Evolutionary conservation across 768 basidiomycete genomes (phyloP), one percentile per base, ranked within the genome.

Genomic region (Saitozyma podzolica): DNA sequence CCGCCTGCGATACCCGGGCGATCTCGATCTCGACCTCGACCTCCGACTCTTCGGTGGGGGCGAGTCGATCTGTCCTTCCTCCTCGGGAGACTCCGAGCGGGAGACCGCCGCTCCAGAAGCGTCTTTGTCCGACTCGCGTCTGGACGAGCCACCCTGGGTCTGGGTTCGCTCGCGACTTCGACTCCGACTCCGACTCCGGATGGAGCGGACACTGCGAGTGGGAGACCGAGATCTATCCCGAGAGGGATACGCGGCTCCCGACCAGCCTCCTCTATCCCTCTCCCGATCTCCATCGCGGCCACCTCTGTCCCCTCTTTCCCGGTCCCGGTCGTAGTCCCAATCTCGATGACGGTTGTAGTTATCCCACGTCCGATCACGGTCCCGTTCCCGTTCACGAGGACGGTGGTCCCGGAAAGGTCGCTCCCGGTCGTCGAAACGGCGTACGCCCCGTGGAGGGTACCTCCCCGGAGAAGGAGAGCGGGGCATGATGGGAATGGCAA

Each of bases 391-490:
- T 9, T 20, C 40, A 11, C 54, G 57, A 19, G 45, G 57, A 13
- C 19, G n/a, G 45, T 41, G n/a, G 45, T 41, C 6, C 41, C 50
- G 39, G 39, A 40, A 39, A 10, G 40, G 14, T 10, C 16, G 8
- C 6, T 63, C 55, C n/a, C 50, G 37, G 42, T 47, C 14, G 9
- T 11, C 40, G 8, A 40, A 14, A 2, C 19, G 10, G 19, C 52
- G 52, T 9, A 16, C 50, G n/a, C 58, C 41, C 6, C 49, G 50
- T 0, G 56, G 56, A 2, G n/a, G n/a, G n/a, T 51, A 60, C 16
- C 53, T 40, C 20, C 56, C 51, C 41, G 68, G 65, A 16, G 69
- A 65, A 11, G 65, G 62, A 10, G 69, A 67, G 14, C 62, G 61
- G 40, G 68, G 64, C 68, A 65, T 69, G 19, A 29, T 50, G 2